phyloP scores from a whole-genome alignment of 2,329 filamentous ascomycete species.

The Hymenoscyphus fraxineus region DNA sequence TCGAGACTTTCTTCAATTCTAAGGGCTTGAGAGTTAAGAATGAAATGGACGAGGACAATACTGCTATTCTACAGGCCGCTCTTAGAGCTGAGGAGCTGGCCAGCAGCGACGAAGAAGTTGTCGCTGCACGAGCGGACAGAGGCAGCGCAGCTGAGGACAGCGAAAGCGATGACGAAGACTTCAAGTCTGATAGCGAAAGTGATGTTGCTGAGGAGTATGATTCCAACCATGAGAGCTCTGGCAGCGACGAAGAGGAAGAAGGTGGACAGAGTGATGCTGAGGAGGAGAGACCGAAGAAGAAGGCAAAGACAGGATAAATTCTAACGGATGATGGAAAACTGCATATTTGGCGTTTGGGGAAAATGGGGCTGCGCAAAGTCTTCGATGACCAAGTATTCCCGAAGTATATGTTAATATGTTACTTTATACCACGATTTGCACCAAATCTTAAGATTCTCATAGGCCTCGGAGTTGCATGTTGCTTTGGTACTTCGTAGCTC shows the following conservation, averaged over 20 bases:
- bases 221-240: conserved; percentile 82
- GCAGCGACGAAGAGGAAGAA: conserved; percentile 62
- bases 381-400: neutral
- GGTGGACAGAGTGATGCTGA: conserved; percentile 59
- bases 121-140: conserved; percentile 66
- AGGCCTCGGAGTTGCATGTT: neutral
- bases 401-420: conserved; percentile 3
- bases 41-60: conserved; percentile 84
- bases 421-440: conserved; percentile 3
- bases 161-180: conserved; percentile 94
- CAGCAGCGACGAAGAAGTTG: conserved; percentile 74
- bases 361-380: conserved; percentile 1
- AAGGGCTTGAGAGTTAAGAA: conserved; percentile 97
- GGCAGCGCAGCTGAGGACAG: conserved; percentile 95
- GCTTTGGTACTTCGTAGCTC: neutral
- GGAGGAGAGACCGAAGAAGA: conserved; percentile 50
- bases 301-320: conserved; percentile 33
- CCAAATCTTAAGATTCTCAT: neutral
- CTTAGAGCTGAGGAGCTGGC: conserved; percentile 75
- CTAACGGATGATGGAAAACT: conserved; percentile 12
- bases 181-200: conserved; percentile 85
- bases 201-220: conserved; percentile 97
- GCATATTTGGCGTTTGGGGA: conserved; percentile 15
- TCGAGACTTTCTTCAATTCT: conserved; percentile 97
- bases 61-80: conserved; percentile 74